Percentiles rank a stretch among this genome's conserved stretches.
These are phyloP conservation scores for Hansfordia pulvinata DNA, from an alignment of 2,329 filamentous ascomycete genomes.

Conservation along the genomic window DNA sequence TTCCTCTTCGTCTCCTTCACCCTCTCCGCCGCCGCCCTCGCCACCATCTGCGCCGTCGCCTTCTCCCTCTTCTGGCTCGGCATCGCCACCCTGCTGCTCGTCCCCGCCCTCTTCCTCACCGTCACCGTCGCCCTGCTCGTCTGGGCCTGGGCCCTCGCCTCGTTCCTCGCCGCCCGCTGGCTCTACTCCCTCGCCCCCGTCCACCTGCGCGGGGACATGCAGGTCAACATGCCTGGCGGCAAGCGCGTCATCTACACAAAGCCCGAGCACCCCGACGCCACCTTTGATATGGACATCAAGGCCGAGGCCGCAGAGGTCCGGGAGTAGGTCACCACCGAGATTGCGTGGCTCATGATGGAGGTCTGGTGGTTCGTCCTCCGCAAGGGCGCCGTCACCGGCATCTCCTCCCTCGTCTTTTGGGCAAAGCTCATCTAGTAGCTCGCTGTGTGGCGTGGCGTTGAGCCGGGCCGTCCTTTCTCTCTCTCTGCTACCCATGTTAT, in stretches of 20 bases:
- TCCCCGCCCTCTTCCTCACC: conserved; percentile 56
- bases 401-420: no score
- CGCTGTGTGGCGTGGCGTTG: no score
- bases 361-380: conserved; percentile 7
- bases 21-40: conserved; percentile 46
- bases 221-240: conserved; percentile 4
- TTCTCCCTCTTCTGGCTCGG: conserved; percentile 58
- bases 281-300: conserved; percentile 7
- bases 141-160: conserved; percentile 54
- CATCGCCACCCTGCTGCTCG: conserved; percentile 51
- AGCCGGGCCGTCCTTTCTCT: no score
- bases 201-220: conserved; percentile 5
- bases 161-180: conserved; percentile 37
- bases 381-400: conserved; percentile 6
- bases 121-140: conserved; percentile 46
- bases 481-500: no score
- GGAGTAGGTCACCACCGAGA: conserved; percentile 15
- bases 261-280: conserved; percentile 1
- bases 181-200: conserved; percentile 20
- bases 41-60: conserved; percentile 44
- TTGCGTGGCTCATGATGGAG: conserved; percentile 10
- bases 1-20: conserved; percentile 56
- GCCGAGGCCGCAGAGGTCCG: conserved; percentile 11
- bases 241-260: conserved; percentile 13
- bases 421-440: no score